Evolutionary conservation across 2,329 filamentous ascomycete genomes (phyloP), one percentile per base, ranked within the genome.

Genomic region (Cladosporium sp.): DNA sequence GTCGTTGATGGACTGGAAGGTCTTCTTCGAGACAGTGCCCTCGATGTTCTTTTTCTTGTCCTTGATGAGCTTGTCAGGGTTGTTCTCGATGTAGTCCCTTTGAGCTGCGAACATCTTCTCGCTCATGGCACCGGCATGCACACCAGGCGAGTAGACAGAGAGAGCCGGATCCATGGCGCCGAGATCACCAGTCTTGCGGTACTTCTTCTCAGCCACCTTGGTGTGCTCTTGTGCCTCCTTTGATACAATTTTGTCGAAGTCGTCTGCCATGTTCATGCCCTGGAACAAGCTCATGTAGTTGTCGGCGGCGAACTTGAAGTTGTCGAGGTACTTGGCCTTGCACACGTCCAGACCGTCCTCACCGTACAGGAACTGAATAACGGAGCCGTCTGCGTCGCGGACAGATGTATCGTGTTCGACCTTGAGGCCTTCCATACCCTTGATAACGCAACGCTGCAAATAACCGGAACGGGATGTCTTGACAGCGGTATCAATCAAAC

Each of bases 391-490:
- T 0, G 94, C 89, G 73, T 99, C 94, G 68, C 95, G 88, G 18
- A 99, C 95, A 1, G 93, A 96, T 10, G 90, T 93, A 74, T 99
- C 95, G 76, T 99, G 98, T 67, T 93, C 89, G 2, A 96, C 93
- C 72, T 89, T 90, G 51, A 98, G 84, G 4, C 95, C 95, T 79
- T 99, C 95, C 91, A 99, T 96, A 67, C 95, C 95, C 82, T 99
- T 99, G 81, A 99, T 96, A 68, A 99, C 85, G 84, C 95, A 99
- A 76, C 96, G 86, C 77, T 99, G 95, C 60, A 99, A 83, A 76
- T 99, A 99, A 67, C 95, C 96, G 30, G 95, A 98, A 75, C 95
- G 90, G 11, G 94, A 96, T 1, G 95, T 99, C 81, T 99, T 99
- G 78, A 99, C 95, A 69, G 95, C 95, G 23, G 95, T 99, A 85